These are phyloP conservation scores for Salix suchowensis DNA, from an alignment of 345 rosid genomes.

Conservation along the genomic window DNA sequence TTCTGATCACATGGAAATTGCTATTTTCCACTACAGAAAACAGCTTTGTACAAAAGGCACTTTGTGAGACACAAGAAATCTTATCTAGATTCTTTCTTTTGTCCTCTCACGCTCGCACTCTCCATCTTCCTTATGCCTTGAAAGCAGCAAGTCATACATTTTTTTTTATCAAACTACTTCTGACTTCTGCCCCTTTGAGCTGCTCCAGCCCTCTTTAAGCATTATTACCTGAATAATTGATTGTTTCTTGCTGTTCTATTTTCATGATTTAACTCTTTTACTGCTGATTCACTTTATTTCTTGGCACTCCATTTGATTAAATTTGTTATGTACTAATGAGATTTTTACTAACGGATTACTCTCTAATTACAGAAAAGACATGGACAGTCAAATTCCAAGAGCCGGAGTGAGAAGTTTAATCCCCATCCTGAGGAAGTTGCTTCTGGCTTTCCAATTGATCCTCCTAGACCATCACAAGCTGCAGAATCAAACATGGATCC, in stretches of 20 bases:
- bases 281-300: not conserved
- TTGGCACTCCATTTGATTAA: not conserved
- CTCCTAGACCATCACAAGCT: slow-evolving; percentile 83
- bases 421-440: slow-evolving; percentile 97
- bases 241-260: not conserved
- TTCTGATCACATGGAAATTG: not conserved
- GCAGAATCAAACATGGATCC: slow-evolving; percentile 55
- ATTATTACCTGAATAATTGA: not conserved
- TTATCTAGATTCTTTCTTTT: not conserved
- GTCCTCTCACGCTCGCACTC: not conserved
- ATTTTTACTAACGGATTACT: not conserved
- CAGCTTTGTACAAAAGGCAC: not conserved
- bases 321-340: not conserved
- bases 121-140: not conserved
- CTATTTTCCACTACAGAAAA: not conserved
- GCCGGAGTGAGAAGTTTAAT: slow-evolving; percentile 95
- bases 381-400: slow-evolving; percentile 63
- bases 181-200: not conserved
- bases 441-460: slow-evolving; percentile 97
- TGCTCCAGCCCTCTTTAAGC: not conserved
- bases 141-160: not conserved
- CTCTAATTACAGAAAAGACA: slow-evolving; percentile 67
- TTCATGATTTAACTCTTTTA: not conserved
- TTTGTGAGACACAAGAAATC: not conserved
- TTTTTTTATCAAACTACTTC: not conserved